Base-by-base conservation (phyloP, 1,284 basidiomycete genomes). In the Volvariella surrecta region DNA sequence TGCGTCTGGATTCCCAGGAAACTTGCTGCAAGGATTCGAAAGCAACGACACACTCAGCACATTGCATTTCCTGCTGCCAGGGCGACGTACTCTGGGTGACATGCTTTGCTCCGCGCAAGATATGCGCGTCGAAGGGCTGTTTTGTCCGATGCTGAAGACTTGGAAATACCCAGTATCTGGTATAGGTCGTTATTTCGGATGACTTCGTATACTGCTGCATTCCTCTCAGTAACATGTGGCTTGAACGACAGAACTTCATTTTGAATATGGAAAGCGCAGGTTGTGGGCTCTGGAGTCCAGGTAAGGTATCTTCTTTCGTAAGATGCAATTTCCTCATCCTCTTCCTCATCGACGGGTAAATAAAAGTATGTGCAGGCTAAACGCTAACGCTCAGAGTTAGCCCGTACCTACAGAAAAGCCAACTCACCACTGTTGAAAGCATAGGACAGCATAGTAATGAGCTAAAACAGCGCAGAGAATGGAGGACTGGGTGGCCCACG, bases 31-130 rank as follows among this genome's bases (percentile, higher is more conserved):
- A 32, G 40, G 44, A 45, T 37, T 18, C n/a, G 16, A n/a, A n/a
- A 28, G 19, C 2, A 6, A 39, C 13, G 11, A 21, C 8, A 39
- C 8, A 6, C n/a, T 15, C 19, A 13, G 18, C n/a, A 34, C 6
- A 37, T 10, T 10, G 21, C 37, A 8, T 7, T 4, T 9, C 3
- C 15, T 9, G 10, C 2, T 32, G 10, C n/a, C 19, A 4, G 20
- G 18, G 9, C 15, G 1, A 70, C 82, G 51, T 48, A 89, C 87
- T 92, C 89, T 59, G 89, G 89, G 55, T 91, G 89, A 52, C 88
- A 91, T 8, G 76, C 71, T 53, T 73, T 74, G 57, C 85, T 89
- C 35, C 87, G 67, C 0, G 74, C 67, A 39, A 92, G 73, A 59
- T 91, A 92, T 16, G 84, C 88, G 31, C 86, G 68, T 31, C 89